A percentile compares a stretch with the other conserved stretches of the same genome.
phyloP scores from a whole-genome alignment of 108 stramenopile species.

The Stephanodiscus minutulus region DNA sequence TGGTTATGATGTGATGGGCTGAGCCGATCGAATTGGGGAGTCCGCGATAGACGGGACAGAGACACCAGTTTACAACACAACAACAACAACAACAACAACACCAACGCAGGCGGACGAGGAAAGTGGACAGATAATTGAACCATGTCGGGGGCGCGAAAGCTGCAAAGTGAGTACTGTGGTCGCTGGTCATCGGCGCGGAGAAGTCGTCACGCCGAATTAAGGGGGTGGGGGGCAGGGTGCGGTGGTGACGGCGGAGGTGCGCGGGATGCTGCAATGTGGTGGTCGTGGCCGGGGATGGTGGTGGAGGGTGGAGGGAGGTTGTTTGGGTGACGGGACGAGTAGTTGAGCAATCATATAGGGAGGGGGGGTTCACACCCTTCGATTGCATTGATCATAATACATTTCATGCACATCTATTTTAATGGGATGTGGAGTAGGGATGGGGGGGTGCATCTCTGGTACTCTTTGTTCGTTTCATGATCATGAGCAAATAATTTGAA shows the following conservation, averaged over 20 bases:
- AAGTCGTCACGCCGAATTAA: not conserved
- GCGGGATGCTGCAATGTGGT: not conserved
- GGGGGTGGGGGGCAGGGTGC: not conserved
- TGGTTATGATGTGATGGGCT: not conserved
- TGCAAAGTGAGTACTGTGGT: constrained; percentile 19
- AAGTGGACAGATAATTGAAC: not conserved
- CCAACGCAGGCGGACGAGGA: not conserved
- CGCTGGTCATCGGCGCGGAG: not conserved
- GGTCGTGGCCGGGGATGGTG: not conserved
- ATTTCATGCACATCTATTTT: not conserved
- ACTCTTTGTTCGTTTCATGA: not conserved
- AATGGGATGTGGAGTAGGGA: not conserved
- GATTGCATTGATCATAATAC: not conserved
- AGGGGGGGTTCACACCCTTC: not conserved
- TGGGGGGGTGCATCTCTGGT: not conserved
- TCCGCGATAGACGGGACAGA: no score
- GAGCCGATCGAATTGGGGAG: no score
- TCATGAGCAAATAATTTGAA: not conserved
- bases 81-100: not conserved
- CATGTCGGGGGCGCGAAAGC: constrained; percentile 23
- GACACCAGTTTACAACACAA: no score
- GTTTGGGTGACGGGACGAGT: not conserved
- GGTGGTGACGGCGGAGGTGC: not conserved
- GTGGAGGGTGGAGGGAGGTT: not conserved
- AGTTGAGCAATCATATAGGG: not conserved